Percentiles rank a stretch among this genome's conserved stretches.
These are phyloP conservation scores for Emmonsiellopsis sp. DNA, from an alignment of 2,329 filamentous ascomycete genomes.

Conservation along the genomic window DNA sequence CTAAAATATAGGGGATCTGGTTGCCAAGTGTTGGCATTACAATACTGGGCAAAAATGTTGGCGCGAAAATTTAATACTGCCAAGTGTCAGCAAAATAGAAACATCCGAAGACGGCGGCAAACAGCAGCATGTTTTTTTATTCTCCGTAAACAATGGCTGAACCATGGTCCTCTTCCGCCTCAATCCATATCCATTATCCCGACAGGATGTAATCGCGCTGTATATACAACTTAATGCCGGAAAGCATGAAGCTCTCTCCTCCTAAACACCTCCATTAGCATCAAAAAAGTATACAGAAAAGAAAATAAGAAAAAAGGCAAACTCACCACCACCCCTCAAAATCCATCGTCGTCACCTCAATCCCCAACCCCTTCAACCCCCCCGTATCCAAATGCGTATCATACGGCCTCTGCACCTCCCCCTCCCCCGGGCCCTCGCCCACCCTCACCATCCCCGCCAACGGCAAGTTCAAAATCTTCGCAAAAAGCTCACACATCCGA, in stretches of 20 bases:
- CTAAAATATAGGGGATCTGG: too few species aligned
- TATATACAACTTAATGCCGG: not conserved
- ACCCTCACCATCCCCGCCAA: conserved; percentile 54
- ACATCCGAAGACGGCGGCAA: too few species aligned
- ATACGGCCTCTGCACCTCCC: conserved; percentile 67
- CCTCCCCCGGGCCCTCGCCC: conserved; percentile 62
- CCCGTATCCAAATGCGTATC: conserved; percentile 80
- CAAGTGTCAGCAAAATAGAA: too few species aligned
- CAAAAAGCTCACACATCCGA: conserved; percentile 70
- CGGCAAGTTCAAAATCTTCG: conserved; percentile 67
- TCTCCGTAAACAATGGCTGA: not conserved
- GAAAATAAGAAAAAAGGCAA: not conserved
- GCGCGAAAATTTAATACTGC: too few species aligned
- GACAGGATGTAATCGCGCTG: too few species aligned
- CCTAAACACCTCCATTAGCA: not conserved
- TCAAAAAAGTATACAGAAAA: not conserved
- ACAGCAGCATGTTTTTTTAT: too few species aligned
- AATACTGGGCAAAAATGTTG: too few species aligned
- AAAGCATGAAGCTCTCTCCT: conserved; percentile 2
- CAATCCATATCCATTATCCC: not conserved
- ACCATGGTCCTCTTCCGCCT: not conserved
- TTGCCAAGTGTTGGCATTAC: too few species aligned
- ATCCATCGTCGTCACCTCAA: conserved; percentile 63
- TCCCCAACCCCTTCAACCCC: conserved; percentile 60
- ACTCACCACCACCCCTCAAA: conserved; percentile 71